Percentiles rank a stretch among this genome's conserved stretches.
phyloP scores from a whole-genome alignment of 1,284 basidiomycete genomes.

The Lignosus rhinocerotis region DNA sequence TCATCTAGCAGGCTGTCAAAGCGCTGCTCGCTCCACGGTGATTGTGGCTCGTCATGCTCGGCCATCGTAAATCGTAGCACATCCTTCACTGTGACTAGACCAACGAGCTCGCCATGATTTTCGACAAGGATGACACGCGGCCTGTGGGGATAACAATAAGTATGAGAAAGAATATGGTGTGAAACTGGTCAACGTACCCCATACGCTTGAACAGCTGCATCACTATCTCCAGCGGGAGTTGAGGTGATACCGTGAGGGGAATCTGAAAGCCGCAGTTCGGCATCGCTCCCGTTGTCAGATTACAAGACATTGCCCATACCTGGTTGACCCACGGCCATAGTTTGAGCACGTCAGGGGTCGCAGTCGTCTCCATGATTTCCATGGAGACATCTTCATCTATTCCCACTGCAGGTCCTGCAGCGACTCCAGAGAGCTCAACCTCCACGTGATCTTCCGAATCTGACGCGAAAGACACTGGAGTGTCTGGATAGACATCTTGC shows the following conservation, averaged over 20 bases:
- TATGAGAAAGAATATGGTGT: background rate
- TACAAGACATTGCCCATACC: constrained; percentile 43
- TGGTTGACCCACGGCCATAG: constrained; percentile 93
- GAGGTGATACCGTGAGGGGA: constrained; percentile 90
- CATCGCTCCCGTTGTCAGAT: background rate
- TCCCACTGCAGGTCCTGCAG: constrained; percentile 54
- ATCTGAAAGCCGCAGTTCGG: constrained; percentile 53
- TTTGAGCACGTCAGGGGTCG: constrained; percentile 62
- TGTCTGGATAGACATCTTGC: constrained; percentile 62
- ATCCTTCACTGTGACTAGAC: constrained; percentile 95
- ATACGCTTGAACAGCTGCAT: constrained; percentile 95
- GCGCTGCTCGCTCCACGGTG: constrained; percentile 57
- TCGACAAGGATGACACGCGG: constrained; percentile 95
- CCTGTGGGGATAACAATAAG: constrained; percentile 41
- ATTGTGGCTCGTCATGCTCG: constrained; percentile 37
- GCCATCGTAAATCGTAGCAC: constrained; percentile 78
- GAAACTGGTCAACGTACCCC: constrained; percentile 66
- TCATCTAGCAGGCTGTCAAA: constrained; percentile 52
- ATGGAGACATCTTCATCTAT: constrained; percentile 68
- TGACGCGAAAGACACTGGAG: constrained; percentile 70
- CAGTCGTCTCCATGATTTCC: constrained; percentile 59
- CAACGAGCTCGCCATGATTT: constrained; percentile 78
- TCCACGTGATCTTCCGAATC: constrained; percentile 46
- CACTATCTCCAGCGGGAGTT: constrained; percentile 92
- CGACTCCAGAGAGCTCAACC: constrained; percentile 48